A percentile compares a stretch with the other conserved stretches of the same genome.
phyloP scores from a whole-genome alignment of 2,329 filamentous ascomycete species.

The Clarireedia paspali region DNA sequence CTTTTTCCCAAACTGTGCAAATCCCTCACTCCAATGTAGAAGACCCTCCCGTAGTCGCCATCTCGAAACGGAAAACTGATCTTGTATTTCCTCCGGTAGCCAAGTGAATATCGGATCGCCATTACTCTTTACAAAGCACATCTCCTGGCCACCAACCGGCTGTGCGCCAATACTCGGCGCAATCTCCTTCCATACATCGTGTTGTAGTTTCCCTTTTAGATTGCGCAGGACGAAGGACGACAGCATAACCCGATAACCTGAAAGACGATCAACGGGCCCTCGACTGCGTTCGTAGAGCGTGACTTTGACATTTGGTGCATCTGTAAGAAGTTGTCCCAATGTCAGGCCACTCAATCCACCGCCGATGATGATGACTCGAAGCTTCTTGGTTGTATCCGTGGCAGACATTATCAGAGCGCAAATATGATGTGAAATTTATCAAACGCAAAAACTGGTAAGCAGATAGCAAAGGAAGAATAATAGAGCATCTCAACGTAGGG shows the following conservation, averaged over 20 bases:
- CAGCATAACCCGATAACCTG: constrained; percentile 24
- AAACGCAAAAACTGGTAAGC: not conserved
- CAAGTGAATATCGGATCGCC: constrained; percentile 21
- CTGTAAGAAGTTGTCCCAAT: constrained; percentile 20
- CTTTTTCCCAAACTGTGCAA: constrained; percentile 29
- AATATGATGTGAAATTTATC: not conserved
- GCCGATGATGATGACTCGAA: constrained; percentile 23
- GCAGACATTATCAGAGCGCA: not conserved
- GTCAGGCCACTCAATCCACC: constrained; percentile 23
- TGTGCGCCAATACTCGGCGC: constrained; percentile 18
- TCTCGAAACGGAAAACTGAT: constrained; percentile 23
- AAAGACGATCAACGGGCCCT: constrained; percentile 16
- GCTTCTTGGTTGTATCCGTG: not conserved
- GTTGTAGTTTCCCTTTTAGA: constrained; percentile 17
- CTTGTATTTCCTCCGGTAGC: constrained; percentile 18
- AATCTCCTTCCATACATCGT: constrained; percentile 18
- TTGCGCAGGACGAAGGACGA: constrained; percentile 21
- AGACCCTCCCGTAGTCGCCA: constrained; percentile 22
- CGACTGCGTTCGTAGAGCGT: constrained; percentile 20
- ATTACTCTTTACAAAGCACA: constrained; percentile 20
- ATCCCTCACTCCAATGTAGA: constrained; percentile 15
- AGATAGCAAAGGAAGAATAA: not conserved
- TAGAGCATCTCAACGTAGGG: not conserved
- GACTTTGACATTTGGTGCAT: constrained; percentile 17
- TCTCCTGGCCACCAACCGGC: constrained; percentile 19